Evolutionary conservation across 106 monocot genomes (phyloP), one percentile per base, ranked within the genome.

Genomic region (Phalaenopsis aphrodite): DNA sequence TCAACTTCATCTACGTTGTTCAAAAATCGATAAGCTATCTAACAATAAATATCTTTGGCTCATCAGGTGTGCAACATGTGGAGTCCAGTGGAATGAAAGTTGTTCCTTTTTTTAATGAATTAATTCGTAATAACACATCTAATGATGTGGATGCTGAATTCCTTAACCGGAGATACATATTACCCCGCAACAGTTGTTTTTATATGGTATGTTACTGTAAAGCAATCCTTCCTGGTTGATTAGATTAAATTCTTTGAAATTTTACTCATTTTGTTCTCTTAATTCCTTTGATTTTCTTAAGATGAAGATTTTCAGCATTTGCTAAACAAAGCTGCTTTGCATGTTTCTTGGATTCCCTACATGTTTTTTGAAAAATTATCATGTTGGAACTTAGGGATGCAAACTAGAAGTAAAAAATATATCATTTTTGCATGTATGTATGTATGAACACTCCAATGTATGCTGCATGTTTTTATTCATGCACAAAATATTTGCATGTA

Each of bases 121-220:
- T 83, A 42, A 81, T 94, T 75, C 67, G 48, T 48, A 90, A 87
- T 83, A 81, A 89, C 30, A 58, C 84, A 78, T 79, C 81, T 77
- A 84, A 83, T 75, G 98, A 98, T 49, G 36, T 83, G 3, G 87
- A 88, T 74, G 88, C 87, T 78, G 89, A 90, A 79, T 89, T 98
- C 84, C 81, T 88, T 56, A 64, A 79, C n/a, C 83, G 72, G 5
- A 45, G 8, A 57, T 98, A 91, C 67, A 86, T 98, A 85, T 71
- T 98, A 82, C 98, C 94, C 2, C 73, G 49, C 45, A 83, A 55
- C 78, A 85, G 94, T 81, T 81, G 81, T 80, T 91, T 98, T 78
- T 49, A 87, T 81, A 94, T 89, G 98, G 98, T 98, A 91, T 38
- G 77, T 74, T 74, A 19, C 74, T 42, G 8, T 1, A 42, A 69